A percentile compares a stretch with the other conserved stretches of the same genome.
These are phyloP conservation scores for Letharia columbiana DNA, from an alignment of 495 filamentous ascomycete species.

Conservation along the genomic window DNA sequence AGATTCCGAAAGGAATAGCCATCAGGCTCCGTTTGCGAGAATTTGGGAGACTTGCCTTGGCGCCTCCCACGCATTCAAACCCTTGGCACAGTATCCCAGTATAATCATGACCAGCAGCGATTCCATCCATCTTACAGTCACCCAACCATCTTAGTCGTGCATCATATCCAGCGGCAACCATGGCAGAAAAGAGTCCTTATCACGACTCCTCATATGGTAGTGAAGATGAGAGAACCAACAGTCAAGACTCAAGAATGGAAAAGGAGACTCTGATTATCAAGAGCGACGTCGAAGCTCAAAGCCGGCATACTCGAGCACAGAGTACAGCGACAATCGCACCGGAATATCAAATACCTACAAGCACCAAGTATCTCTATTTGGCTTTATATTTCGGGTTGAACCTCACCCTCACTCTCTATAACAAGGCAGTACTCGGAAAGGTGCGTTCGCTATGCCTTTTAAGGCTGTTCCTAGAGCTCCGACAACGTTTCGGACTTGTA, in stretches of 20 bases:
- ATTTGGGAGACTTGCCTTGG: background rate
- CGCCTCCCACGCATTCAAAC: background rate
- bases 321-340: background rate
- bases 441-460: conserved; percentile 25
- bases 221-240: conserved; percentile 4
- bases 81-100: background rate
- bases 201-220: conserved; percentile 4
- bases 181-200: conserved; percentile 3
- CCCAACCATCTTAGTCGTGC: background rate
- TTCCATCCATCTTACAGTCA: background rate
- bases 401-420: conserved; percentile 46
- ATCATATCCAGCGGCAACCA: background rate
- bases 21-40: background rate
- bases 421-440: conserved; percentile 48
- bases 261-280: background rate
- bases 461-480: background rate
- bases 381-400: conserved; percentile 45
- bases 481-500: background rate
- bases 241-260: conserved; percentile 1
- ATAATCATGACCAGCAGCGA: background rate
- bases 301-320: background rate
- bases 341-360: conserved; percentile 27
- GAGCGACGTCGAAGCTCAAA: conserved; percentile 10
- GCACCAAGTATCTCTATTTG: conserved; percentile 39
- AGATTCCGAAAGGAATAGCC: background rate